phyloP scores from a whole-genome alignment of 176 grass and related monocot genomes.

The Avena atlantica region DNA sequence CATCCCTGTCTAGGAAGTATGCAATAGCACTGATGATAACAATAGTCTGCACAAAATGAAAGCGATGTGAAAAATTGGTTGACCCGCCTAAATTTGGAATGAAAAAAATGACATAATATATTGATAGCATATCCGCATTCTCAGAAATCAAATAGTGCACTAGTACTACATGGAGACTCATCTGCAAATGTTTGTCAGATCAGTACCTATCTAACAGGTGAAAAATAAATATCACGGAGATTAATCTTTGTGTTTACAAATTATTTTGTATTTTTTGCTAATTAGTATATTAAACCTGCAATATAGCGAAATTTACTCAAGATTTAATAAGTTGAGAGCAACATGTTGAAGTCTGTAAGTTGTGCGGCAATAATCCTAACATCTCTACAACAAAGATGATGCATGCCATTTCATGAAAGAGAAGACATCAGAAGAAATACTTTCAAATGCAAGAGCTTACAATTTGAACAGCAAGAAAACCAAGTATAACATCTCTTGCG shows the following conservation, averaged over 20 bases:
- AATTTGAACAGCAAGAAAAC: conserved; percentile 90
- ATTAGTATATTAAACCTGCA: not conserved
- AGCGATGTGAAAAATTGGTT: conserved; percentile 5
- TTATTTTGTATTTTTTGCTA: not conserved
- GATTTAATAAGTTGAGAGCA: not conserved
- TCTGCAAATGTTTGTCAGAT: conserved; percentile 2
- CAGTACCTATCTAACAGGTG: not conserved
- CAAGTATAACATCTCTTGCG: conserved; percentile 91
- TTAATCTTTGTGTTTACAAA: not conserved
- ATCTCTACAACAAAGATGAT: conserved; percentile 15
- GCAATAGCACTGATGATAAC: conserved; percentile 76
- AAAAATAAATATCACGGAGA: conserved; percentile 27
- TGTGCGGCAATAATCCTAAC: not conserved
- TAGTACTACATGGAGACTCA: conserved; percentile 3
- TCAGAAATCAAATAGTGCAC: not conserved
- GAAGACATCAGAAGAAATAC: not conserved
- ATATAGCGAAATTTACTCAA: not conserved
- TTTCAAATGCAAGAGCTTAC: conserved; percentile 56
- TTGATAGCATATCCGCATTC: not conserved
- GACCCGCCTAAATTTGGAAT: not conserved
- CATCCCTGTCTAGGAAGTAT: conserved; percentile 90
- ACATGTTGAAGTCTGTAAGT: not conserved
- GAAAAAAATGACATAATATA: not conserved
- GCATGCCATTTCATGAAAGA: conserved; percentile 1
- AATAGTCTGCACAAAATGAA: conserved; percentile 64